Evolutionary conservation across 805 yeast species (phyloP), one percentile per base, ranked within the genome.

Genomic region (Yamadazyma tumulicola): DNA sequence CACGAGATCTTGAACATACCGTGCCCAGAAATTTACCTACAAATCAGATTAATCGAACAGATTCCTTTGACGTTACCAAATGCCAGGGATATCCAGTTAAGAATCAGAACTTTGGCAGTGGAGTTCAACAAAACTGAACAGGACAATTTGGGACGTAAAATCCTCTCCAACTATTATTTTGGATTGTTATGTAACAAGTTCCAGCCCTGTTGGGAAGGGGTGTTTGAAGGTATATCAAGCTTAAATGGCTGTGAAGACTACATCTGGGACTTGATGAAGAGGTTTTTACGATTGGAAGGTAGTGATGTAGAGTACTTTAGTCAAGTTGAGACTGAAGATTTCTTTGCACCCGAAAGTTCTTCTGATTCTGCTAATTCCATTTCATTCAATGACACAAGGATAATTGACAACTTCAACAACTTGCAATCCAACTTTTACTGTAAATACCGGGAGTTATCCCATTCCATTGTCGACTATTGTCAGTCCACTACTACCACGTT

Each of bases 121-220:
- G 68, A 58, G 3, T 79, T 60, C 49, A 49, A 59, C 26, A 35
- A 37, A 19, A 27, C 35, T 20, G 15, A 38, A 2, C 30, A 53
- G 4, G 30, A 51, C 4, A 32, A 33, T 1, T 26, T 49, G 5
- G 57, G 53, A 12, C 41, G 49, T 12, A 32, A 32, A 5, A 30
- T 52, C 7, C 38, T 59, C 24, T 72, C 83, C 45, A 46, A 51
- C 19, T 66, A 47, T 33, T 33, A 57, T 15, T 52, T 66, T 35
- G 97, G 97, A 21, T 69, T 84, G 40, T 59, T 89, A 27, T 68
- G 86, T 4, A 79, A 79, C 21, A 74, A 76, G 38, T 87, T 91
- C 47, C 83, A 86, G 37, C 97, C 97, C 1, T 71, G 83, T 10
- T 88, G 96, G 95, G 72, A 75, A 13, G 87, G 83, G 4, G 83